A percentile compares a stretch with the other conserved stretches of the same genome.
Conservation (phyloP, 1,284 basidiomycete genomes). For the Ustilago sp. region DNA sequence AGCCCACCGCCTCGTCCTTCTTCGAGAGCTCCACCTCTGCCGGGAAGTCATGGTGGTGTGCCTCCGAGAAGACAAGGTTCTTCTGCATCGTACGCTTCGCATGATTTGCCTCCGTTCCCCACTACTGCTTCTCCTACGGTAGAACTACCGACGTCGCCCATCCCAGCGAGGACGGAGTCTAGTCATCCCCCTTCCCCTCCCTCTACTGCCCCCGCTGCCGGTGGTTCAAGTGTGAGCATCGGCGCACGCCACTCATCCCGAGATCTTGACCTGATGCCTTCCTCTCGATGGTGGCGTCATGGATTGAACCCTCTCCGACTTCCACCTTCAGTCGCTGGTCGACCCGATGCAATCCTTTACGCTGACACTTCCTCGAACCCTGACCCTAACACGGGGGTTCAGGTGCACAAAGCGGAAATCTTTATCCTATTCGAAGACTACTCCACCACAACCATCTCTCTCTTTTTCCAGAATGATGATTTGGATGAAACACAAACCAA, state of each 20-base stretch:
- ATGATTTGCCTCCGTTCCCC: constrained; percentile 37
- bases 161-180: constrained; percentile 11
- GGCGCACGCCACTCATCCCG: constrained; percentile 49
- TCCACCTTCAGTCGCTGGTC: constrained; percentile 52
- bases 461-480: constrained; percentile 55
- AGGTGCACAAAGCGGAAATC: constrained; percentile 46
- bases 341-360: constrained; percentile 56
- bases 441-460: constrained; percentile 50
- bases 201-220: neutral
- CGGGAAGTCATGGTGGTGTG: constrained; percentile 86
- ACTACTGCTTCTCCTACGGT: constrained; percentile 15
- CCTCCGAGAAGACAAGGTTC: constrained; percentile 46
- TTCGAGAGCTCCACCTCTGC: constrained; percentile 83
- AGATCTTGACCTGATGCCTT: constrained; percentile 61
- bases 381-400: constrained; percentile 14
- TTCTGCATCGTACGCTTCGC: constrained; percentile 29
- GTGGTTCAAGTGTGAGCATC: constrained; percentile 7
- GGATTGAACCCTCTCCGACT: constrained; percentile 51
- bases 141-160: constrained; percentile 15
- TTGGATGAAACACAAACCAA: constrained; percentile 48
- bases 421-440: constrained; percentile 60
- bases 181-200: constrained; percentile 20
- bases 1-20: constrained; percentile 75
- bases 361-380: constrained; percentile 40
- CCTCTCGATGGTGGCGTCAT: constrained; percentile 61